Conservation (phyloP, 306 rosid species). For the Begonia loranthoides region DNA sequence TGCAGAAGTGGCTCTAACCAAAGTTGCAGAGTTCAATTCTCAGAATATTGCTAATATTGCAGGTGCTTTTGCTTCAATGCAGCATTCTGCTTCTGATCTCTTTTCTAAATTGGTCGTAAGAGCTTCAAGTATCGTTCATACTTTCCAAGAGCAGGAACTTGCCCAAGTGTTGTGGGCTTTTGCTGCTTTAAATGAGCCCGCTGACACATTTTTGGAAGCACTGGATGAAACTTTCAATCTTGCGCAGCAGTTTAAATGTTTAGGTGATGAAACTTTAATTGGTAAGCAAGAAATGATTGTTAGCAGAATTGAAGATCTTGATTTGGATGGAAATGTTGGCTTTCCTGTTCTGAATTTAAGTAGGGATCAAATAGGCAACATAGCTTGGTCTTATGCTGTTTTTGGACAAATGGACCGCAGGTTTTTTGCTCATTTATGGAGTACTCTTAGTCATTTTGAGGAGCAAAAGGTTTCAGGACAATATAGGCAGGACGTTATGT, state of each 20-base stretch:
- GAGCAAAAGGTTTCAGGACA: conserved; percentile 71
- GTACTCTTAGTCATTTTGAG: conserved; percentile 46
- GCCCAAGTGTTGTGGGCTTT: conserved; percentile 95
- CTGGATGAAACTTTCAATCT: conserved; percentile 39
- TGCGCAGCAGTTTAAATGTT: conserved; percentile 31
- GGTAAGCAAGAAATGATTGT: conserved; percentile 15
- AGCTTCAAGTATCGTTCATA: conserved; percentile 54
- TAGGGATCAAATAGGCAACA: conserved; percentile 65
- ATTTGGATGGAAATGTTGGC: conserved; percentile 16
- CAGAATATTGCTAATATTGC: conserved; percentile 86
- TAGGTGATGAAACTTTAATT: conserved; percentile 12
- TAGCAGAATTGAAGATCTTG: conserved; percentile 15
- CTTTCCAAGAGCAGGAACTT: conserved; percentile 83
- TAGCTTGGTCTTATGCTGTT: conserved; percentile 92
- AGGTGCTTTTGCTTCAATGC: conserved; percentile 93
- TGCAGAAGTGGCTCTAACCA: conserved; percentile 71
- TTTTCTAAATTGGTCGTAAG: conserved; percentile 46
- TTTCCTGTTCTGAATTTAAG: conserved; percentile 41
- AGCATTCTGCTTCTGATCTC: conserved; percentile 74
- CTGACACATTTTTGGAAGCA: conserved; percentile 44
- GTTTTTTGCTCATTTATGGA: conserved; percentile 59
- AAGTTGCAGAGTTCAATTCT: conserved; percentile 63
- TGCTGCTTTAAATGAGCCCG: conserved; percentile 65
- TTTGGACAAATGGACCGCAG: conserved; percentile 54
- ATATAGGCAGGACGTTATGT: conserved; percentile 71